Percentiles rank a stretch among this genome's conserved stretches.
Evolutionary conservation across 2,329 filamentous ascomycete species (phyloP).

Genomic region (Grosmannia clavigera): DNA sequence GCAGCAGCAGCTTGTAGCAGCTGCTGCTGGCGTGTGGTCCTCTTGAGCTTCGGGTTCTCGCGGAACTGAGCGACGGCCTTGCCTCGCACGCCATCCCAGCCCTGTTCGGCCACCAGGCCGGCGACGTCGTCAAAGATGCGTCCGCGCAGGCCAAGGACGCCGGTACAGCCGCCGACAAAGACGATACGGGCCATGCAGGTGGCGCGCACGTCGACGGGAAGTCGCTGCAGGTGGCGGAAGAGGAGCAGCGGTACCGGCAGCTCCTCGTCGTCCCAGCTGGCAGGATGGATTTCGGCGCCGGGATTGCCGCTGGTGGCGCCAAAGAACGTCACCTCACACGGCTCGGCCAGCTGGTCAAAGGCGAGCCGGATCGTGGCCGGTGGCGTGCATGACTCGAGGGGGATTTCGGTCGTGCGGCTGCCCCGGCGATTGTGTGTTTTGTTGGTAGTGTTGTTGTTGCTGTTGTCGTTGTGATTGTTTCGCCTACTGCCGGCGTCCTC

Average conservation of each 20-base stretch:
- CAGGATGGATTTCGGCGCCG: slow-evolving; percentile 24
- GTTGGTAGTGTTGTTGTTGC: neutral
- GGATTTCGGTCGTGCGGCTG: slow-evolving; percentile 24
- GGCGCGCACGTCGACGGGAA: slow-evolving; percentile 72
- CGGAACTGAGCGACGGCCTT: slow-evolving; percentile 48
- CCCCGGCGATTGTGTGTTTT: slow-evolving; percentile 1
- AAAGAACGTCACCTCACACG: slow-evolving; percentile 67
- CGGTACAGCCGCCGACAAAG: slow-evolving; percentile 70
- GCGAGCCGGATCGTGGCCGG: slow-evolving; percentile 50
- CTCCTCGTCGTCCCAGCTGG: slow-evolving; percentile 75
- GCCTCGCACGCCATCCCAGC: slow-evolving; percentile 68
- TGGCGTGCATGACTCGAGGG: slow-evolving; percentile 32
- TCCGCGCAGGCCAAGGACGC: slow-evolving; percentile 65
- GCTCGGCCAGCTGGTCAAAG: slow-evolving; percentile 58
- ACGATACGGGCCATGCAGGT: slow-evolving; percentile 82
- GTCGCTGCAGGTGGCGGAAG: slow-evolving; percentile 59
- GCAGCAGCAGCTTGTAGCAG: slow-evolving; percentile 10
- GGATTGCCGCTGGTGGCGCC: slow-evolving; percentile 20
- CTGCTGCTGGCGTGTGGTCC: neutral
- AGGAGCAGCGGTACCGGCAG: slow-evolving; percentile 64
- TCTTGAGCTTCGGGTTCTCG: slow-evolving; percentile 27
- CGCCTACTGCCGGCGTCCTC: neutral
- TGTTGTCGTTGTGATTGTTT: neutral
- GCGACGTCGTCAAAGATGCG: slow-evolving; percentile 67
- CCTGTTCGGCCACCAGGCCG: slow-evolving; percentile 49